Conservation (phyloP, 2,329 filamentous ascomycete species). For the Dactylellina sp. region DNA sequence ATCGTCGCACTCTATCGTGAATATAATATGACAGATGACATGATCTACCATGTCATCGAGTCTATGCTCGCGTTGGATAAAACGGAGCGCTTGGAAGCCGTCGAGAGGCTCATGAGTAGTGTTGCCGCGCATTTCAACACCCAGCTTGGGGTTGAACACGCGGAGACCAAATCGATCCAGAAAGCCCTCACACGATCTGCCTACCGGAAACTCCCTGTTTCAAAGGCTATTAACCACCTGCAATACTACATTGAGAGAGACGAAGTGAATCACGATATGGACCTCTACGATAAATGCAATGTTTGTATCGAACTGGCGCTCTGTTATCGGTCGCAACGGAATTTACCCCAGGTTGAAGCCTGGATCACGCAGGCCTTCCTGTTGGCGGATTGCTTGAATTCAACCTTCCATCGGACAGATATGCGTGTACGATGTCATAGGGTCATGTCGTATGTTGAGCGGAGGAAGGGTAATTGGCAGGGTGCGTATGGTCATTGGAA, state of each 20-base stretch:
- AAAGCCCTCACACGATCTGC: conserved; percentile 41
- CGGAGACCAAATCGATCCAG: conserved; percentile 46
- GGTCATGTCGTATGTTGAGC: conserved; percentile 46
- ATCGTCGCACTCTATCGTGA: conserved; percentile 10
- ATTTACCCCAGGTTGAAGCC: conserved; percentile 22
- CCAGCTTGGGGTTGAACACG: conserved; percentile 3
- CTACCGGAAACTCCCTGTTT: conserved; percentile 38
- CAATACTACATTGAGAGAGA: conserved; percentile 5
- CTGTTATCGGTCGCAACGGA: conserved; percentile 35
- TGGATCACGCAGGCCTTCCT: conserved; percentile 33
- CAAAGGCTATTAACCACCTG: conserved; percentile 35
- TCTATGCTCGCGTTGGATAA: conserved; percentile 27
- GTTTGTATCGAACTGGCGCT: conserved; percentile 43
- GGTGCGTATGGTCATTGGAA: conserved; percentile 38
- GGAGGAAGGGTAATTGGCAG: conserved; percentile 44
- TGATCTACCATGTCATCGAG: conserved; percentile 22
- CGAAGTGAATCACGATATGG: conserved; percentile 19
- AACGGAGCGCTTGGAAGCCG: conserved; percentile 28
- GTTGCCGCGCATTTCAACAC: conserved; percentile 17
- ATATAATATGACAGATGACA: conserved; percentile 24
- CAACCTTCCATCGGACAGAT: conserved; percentile 31
- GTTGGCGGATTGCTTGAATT: conserved; percentile 6
- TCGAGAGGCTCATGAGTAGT: conserved; percentile 41
- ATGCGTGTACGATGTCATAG: conserved; percentile 37
- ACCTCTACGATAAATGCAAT: conserved; percentile 43